Percentiles rank a stretch among this genome's conserved stretches.
Evolutionary conservation across 1,284 basidiomycete species (phyloP).

Genomic region (Puccinia hordei): DNA sequence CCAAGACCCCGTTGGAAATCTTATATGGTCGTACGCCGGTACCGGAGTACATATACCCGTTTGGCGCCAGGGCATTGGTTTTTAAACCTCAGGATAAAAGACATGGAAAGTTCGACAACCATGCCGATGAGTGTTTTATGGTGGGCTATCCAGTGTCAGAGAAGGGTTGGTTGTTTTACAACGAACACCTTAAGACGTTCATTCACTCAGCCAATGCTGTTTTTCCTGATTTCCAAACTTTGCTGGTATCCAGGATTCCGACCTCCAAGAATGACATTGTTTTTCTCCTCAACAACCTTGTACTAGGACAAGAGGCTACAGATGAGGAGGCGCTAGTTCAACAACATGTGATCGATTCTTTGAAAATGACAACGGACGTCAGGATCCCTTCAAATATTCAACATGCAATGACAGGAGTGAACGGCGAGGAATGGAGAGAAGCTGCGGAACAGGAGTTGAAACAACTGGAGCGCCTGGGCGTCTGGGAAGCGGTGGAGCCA

Average conservation of each 20-base stretch:
- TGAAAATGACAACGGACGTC: background rate
- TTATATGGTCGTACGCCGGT: background rate
- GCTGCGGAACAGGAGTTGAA: background rate
- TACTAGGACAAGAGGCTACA: background rate
- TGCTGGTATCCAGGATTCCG: background rate
- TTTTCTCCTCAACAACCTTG: background rate
- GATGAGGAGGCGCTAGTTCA: background rate
- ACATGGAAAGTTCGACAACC: no score
- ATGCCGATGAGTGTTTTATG: no score
- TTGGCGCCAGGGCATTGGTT: no score
- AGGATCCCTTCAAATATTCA: background rate
- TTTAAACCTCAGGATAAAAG: no score
- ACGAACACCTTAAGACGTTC: background rate
- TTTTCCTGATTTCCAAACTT: background rate
- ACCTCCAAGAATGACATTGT: background rate
- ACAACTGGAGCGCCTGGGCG: background rate
- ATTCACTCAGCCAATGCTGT: background rate
- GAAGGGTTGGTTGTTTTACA: no score
- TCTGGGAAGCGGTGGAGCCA: background rate
- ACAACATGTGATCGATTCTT: background rate
- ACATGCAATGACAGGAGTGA: background rate
- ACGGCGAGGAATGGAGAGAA: background rate
- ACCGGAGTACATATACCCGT: background rate
- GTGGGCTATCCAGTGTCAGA: no score
- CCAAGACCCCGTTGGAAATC: conserved; percentile 3